Percentiles rank a stretch among this genome's conserved stretches.
These are phyloP conservation scores for Phaeosphaeriaceae sp. DNA, from an alignment of 2,329 filamentous ascomycete species.

Conservation along the genomic window DNA sequence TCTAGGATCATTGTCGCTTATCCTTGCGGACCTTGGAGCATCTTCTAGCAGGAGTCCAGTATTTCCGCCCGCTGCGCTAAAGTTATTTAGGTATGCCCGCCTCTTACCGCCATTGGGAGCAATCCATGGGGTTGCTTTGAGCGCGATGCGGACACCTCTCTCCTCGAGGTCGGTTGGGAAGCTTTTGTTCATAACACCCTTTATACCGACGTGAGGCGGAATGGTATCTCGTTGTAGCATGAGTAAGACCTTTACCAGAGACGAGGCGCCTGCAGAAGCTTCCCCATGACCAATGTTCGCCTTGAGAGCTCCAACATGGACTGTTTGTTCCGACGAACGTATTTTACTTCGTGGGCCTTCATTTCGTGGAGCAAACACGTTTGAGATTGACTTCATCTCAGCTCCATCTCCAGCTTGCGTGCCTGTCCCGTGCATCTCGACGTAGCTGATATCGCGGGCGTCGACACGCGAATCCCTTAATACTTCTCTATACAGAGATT, in stretches of 20 bases:
- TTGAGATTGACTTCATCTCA: constrained; percentile 80
- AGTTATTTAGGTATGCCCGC: constrained; percentile 61
- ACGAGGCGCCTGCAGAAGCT: constrained; percentile 62
- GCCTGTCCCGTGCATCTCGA: constrained; percentile 90
- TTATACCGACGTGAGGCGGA: constrained; percentile 63
- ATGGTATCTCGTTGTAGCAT: constrained; percentile 63
- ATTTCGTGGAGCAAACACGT: constrained; percentile 63
- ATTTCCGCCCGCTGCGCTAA: constrained; percentile 62
- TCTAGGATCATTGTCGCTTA: constrained; percentile 53
- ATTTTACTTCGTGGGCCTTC: constrained; percentile 39
- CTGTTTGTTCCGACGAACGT: constrained; percentile 8
- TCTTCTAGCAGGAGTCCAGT: constrained; percentile 60
- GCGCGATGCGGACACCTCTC: constrained; percentile 60
- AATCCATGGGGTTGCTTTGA: constrained; percentile 7
- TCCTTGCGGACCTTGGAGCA: constrained; percentile 51
- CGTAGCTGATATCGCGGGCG: constrained; percentile 78
- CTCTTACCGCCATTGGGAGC: constrained; percentile 56
- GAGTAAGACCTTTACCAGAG: constrained; percentile 60
- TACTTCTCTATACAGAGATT: constrained; percentile 72
- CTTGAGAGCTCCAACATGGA: constrained; percentile 62
- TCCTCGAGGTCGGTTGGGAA: constrained; percentile 61
- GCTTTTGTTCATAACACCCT: constrained; percentile 61
- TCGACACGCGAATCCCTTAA: constrained; percentile 76
- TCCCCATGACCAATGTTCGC: constrained; percentile 63
- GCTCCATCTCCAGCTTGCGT: constrained; percentile 84